Conservation (phyloP, 2,329 filamentous ascomycete species). For the Xylariaceae sp. region DNA sequence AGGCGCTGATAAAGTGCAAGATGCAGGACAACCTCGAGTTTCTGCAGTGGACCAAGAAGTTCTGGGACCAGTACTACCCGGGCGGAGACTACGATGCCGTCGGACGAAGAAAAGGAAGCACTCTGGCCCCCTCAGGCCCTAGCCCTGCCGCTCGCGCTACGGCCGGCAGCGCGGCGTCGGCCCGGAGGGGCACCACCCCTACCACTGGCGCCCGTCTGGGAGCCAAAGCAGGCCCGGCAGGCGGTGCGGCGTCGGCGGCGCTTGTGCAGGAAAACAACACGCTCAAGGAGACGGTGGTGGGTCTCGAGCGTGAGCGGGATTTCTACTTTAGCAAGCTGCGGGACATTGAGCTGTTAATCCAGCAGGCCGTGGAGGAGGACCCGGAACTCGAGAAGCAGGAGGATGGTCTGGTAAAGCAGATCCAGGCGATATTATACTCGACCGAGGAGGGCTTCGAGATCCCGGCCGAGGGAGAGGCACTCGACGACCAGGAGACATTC, state of each 20-base stretch:
- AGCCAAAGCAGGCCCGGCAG: constrained; percentile 24
- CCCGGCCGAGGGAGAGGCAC: constrained; percentile 67
- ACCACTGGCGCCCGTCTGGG: constrained; percentile 50
- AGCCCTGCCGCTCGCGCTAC: constrained; percentile 32
- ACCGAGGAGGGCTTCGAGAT: constrained; percentile 94
- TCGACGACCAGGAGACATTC: constrained; percentile 78
- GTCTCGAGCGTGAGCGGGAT: constrained; percentile 91
- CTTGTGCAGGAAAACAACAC: constrained; percentile 81
- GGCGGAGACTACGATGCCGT: constrained; percentile 96
- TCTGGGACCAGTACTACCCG: constrained; percentile 98
- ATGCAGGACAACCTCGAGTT: constrained; percentile 99
- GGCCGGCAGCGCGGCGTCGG: constrained; percentile 49
- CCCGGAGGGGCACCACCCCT: constrained; percentile 57
- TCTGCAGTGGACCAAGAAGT: constrained; percentile 91
- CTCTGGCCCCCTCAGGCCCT: constrained; percentile 49
- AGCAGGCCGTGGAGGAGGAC: constrained; percentile 88
- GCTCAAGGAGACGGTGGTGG: constrained; percentile 91
- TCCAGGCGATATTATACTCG: constrained; percentile 94
- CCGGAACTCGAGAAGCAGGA: constrained; percentile 93
- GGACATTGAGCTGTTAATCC: constrained; percentile 92
- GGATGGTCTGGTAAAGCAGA: constrained; percentile 86
- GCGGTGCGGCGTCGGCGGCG: constrained; percentile 61
- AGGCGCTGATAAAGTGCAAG: constrained; percentile 91
- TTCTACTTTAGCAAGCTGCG: constrained; percentile 99
- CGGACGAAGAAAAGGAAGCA: constrained; percentile 72